These are phyloP conservation scores for Phaeosphaeria sp. DNA, from an alignment of 2,329 filamentous ascomycete species.

Conservation along the genomic window DNA sequence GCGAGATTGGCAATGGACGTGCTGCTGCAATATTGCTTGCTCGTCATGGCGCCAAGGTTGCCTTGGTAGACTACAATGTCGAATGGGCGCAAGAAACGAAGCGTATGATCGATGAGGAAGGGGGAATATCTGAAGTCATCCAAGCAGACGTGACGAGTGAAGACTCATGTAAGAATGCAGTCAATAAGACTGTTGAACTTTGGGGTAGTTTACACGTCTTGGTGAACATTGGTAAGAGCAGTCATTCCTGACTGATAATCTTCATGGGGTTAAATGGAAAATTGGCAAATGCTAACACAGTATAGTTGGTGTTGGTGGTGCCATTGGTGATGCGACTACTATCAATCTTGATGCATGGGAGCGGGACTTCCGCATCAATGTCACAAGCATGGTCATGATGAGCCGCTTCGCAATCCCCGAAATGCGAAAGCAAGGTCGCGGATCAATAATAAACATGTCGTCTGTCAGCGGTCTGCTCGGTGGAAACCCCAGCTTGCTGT, in stretches of 20 bases:
- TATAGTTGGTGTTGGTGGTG: constrained; percentile 61
- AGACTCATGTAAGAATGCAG: constrained; percentile 70
- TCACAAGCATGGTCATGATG: constrained; percentile 77
- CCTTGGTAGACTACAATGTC: constrained; percentile 73
- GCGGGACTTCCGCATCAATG: constrained; percentile 72
- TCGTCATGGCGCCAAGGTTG: constrained; percentile 74
- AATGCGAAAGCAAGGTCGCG: constrained; percentile 65
- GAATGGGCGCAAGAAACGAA: constrained; percentile 78
- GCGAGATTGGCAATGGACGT: constrained; percentile 75
- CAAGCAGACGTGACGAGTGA: constrained; percentile 67
- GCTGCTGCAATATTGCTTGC: constrained; percentile 76
- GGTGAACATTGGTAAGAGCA: constrained; percentile 64
- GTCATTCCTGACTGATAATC: too few relatives aligned
- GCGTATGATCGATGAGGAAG: constrained; percentile 68
- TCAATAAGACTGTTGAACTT: constrained; percentile 66
- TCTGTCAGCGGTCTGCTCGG: constrained; percentile 77
- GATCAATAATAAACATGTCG: constrained; percentile 81
- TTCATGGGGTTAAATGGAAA: too few relatives aligned
- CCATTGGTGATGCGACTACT: constrained; percentile 59
- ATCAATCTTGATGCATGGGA: constrained; percentile 62
- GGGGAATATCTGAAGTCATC: constrained; percentile 67
- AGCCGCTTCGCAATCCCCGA: constrained; percentile 75
- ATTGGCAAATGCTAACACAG: neutral
- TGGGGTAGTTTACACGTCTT: constrained; percentile 74
- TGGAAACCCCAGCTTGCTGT: constrained; percentile 77